Conservation (phyloP, 208 protist species). For the Crithidia mellificae region DNA sequence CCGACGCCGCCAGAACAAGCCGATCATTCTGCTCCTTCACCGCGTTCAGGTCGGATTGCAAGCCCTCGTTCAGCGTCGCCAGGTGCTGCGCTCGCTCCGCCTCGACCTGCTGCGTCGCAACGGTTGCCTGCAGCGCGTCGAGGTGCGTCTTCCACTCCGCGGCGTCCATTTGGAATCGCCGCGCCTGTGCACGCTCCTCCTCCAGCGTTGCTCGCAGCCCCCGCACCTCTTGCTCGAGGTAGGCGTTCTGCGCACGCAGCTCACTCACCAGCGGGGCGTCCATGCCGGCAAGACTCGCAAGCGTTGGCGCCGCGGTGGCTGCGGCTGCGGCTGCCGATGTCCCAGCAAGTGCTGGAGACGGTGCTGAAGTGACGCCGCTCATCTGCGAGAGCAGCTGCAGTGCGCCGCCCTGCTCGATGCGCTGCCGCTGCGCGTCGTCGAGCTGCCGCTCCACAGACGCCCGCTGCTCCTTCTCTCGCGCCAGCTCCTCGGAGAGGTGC, state of each 20-base stretch:
- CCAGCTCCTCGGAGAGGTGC: conserved; percentile 60
- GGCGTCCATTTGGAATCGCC: conserved; percentile 56
- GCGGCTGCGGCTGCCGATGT: background rate
- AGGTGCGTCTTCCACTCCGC: conserved; percentile 67
- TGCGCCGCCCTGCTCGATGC: conserved; percentile 65
- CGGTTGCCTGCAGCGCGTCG: conserved; percentile 51
- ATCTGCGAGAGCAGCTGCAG: conserved; percentile 49
- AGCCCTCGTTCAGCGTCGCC: conserved; percentile 61
- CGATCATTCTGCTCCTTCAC: conserved; percentile 85
- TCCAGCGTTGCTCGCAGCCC: conserved; percentile 54
- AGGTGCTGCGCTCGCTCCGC: conserved; percentile 57
- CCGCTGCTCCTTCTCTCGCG: conserved; percentile 46
- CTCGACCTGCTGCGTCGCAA: conserved; percentile 59
- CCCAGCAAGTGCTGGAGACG: no score
- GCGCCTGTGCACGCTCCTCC: conserved; percentile 47
- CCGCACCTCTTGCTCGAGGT: conserved; percentile 56
- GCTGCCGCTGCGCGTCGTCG: conserved; percentile 37
- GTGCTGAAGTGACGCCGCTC: conserved; percentile 5
- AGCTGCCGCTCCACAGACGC: conserved; percentile 47
- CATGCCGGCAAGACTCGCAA: background rate
- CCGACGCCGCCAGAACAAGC: conserved; percentile 68
- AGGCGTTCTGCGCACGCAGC: conserved; percentile 60
- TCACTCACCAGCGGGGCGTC: conserved; percentile 60
- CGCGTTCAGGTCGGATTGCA: conserved; percentile 57
- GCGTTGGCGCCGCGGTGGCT: background rate